phyloP scores from a whole-genome alignment of 2,329 filamentous ascomycete genomes.

The Botrytis deweyae region DNA sequence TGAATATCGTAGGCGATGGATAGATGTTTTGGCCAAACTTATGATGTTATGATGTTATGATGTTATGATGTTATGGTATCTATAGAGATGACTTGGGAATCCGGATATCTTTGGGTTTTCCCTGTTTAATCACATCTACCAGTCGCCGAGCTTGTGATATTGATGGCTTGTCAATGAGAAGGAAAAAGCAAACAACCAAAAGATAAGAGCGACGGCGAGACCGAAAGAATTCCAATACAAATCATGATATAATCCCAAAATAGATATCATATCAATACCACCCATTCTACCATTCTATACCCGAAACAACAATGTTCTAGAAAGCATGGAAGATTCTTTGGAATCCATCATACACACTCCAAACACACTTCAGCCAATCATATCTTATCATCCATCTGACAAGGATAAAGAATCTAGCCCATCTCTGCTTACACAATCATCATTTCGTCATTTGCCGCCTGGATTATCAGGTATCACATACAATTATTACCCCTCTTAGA shows the following conservation, averaged over 20 bases:
- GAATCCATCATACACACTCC: neutral
- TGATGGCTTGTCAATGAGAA: neutral
- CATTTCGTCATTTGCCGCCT: neutral
- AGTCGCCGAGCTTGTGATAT: neutral
- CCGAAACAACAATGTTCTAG: neutral
- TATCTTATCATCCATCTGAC: neutral
- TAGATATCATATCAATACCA: neutral
- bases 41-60: neutral
- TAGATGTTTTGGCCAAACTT: neutral
- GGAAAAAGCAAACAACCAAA: neutral
- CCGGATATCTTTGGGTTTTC: neutral
- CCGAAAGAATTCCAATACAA: neutral
- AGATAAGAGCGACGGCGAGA: neutral
- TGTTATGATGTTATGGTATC: neutral
- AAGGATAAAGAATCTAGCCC: neutral
- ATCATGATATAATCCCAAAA: neutral
- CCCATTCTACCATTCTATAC: neutral
- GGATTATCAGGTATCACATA: neutral
- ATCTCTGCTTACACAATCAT: neutral
- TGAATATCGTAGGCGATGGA: neutral
- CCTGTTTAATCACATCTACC: neutral
- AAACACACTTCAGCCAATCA: neutral
- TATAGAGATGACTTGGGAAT: neutral
- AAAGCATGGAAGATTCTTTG: neutral
- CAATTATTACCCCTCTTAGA: slow-evolving; percentile 22